Conservation (phyloP, 1,284 basidiomycete genomes). For the Pseudozyma thailandica region DNA sequence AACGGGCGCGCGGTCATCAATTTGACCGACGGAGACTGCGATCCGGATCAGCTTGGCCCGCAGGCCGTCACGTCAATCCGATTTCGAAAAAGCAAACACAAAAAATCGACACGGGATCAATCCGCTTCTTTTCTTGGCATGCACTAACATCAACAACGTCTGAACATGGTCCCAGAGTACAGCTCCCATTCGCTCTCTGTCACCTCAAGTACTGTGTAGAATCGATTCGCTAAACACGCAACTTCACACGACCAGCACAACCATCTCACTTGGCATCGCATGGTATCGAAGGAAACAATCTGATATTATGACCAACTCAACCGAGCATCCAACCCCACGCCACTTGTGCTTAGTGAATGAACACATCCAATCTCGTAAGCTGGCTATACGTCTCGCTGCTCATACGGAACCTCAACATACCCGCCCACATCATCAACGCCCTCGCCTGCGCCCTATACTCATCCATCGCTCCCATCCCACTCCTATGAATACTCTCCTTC, state of each 20-base stretch:
- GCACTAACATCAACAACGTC: neutral
- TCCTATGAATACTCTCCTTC: slow-evolving; percentile 60
- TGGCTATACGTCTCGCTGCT: slow-evolving; percentile 67
- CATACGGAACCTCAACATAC: slow-evolving; percentile 67
- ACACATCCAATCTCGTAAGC: slow-evolving; percentile 65
- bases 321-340: no score
- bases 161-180: no score
- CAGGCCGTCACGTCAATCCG: neutral
- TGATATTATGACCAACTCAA: no score
- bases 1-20: neutral
- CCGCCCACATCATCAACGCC: slow-evolving; percentile 67
- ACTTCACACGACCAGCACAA: neutral
- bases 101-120: neutral
- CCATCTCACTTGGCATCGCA: neutral
- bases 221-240: no score
- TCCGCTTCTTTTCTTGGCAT: slow-evolving; percentile 1
- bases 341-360: slow-evolving; percentile 29
- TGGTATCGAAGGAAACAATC: neutral
- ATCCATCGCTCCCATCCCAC: slow-evolving; percentile 51
- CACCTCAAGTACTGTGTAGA: no score
- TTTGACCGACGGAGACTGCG: neutral
- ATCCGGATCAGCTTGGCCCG: neutral
- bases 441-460: slow-evolving; percentile 64
- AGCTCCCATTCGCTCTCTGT: no score
- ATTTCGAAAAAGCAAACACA: neutral